phyloP scores from a whole-genome alignment of 2,329 filamentous ascomycete genomes.

The Penicillium oxalicum region DNA sequence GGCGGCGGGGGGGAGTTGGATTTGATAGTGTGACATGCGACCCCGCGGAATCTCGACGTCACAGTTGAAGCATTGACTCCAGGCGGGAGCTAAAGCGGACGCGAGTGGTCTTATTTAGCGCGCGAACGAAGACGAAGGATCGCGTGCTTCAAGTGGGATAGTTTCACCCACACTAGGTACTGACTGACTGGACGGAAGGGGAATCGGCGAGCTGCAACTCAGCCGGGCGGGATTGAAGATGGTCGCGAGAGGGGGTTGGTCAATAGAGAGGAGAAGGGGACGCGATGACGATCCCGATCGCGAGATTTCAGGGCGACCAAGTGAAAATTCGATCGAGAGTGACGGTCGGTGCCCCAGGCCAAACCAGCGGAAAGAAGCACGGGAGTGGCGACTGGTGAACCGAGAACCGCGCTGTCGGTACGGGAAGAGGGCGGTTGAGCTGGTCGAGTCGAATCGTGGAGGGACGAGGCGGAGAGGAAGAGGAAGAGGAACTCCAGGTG shows the following conservation, averaged over 20 bases:
- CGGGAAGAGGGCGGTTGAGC: background rate
- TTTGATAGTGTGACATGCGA: slow-evolving; percentile 19
- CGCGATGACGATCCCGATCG: slow-evolving; percentile 1
- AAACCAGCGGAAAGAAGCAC: slow-evolving; percentile 7
- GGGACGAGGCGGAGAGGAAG: background rate
- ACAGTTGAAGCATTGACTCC: slow-evolving; percentile 26
- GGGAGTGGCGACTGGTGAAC: slow-evolving; percentile 9
- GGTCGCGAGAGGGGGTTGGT: background rate
- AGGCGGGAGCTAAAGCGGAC: slow-evolving; percentile 10
- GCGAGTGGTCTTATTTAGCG: slow-evolving; percentile 5
- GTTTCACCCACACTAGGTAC: background rate
- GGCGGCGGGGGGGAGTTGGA: slow-evolving; percentile 3
- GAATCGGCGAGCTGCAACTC: background rate
- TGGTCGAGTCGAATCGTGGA: background rate
- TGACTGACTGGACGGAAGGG: too few species aligned
- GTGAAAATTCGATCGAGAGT: slow-evolving; percentile 4
- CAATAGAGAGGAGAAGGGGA: background rate
- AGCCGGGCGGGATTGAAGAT: background rate
- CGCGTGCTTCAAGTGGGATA: background rate
- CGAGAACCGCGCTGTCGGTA: slow-evolving; percentile 4
- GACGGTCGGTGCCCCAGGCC: slow-evolving; percentile 5
- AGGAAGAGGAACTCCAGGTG: background rate
- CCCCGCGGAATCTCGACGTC: slow-evolving; percentile 22
- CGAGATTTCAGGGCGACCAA: background rate
- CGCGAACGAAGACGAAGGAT: background rate